phyloP scores from a whole-genome alignment of 495 filamentous ascomycete genomes.

The Symbiotaphrina buchneri region DNA sequence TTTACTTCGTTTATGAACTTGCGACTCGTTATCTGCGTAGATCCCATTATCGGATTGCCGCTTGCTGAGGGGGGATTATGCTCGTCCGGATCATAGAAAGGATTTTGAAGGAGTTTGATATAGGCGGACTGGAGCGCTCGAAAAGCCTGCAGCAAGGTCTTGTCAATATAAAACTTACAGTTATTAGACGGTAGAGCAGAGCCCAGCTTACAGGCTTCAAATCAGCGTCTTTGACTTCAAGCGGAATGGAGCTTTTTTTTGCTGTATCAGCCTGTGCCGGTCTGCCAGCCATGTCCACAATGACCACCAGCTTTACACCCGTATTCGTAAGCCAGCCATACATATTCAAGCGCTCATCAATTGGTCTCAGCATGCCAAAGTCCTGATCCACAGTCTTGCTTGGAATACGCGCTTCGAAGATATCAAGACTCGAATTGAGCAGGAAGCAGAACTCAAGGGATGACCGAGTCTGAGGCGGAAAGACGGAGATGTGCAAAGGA shows the following conservation, averaged over 20 bases:
- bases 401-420: conserved; percentile 62
- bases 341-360: conserved; percentile 76
- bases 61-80: conserved; percentile 28
- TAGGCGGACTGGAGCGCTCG: conserved; percentile 80
- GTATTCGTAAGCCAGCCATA: conserved; percentile 98
- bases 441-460: conserved; percentile 78
- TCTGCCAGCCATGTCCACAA: conserved; percentile 67
- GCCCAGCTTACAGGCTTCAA: conserved; percentile 40
- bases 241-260: conserved; percentile 16
- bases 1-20: conserved; percentile 67
- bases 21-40: conserved; percentile 53
- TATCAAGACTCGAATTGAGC: conserved; percentile 73
- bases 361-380: conserved; percentile 71
- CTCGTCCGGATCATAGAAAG: conserved; percentile 83
- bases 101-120: conserved; percentile 73
- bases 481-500: conserved; percentile 79
- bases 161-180: not conserved
- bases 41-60: conserved; percentile 16
- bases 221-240: conserved; percentile 57
- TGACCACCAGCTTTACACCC: conserved; percentile 65
- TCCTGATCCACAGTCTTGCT: conserved; percentile 51
- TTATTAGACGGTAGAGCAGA: conserved; percentile 1
- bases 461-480: conserved; percentile 44
- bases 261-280: conserved; percentile 8
- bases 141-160: conserved; percentile 39